Evolutionary conservation across 2,329 filamentous ascomycete genomes (phyloP), one percentile per base, ranked within the genome.

Genomic region (Colletotrichum musae): DNA sequence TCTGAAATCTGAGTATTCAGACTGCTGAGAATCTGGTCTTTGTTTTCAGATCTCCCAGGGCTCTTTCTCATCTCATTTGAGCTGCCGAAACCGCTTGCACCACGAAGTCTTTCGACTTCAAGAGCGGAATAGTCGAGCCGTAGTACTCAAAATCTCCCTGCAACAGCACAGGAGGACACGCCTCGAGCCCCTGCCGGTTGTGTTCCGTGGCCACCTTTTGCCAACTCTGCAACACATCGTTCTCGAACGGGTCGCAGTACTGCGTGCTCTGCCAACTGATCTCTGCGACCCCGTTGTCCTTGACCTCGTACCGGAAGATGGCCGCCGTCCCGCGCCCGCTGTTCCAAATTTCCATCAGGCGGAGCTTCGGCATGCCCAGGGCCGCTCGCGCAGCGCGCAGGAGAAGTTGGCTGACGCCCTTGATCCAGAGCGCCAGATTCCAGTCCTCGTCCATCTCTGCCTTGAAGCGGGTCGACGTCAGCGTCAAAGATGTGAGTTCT

Each of bases 291-390:
- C 9, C 6, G 28, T 21, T 4, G 6, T 61, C 58, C 6, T 1
- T 9, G 5, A 24, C n/a, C 16, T 53, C 18, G 16, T 47, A 59
- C 3, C 54, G n/a, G 21, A 59, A 64, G 1, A 47, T 3, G 24
- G 36, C 45, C 7, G 24, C 45, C 5, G 24, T 36, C 6, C 47
- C 54, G 16, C 10, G 13, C 3, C 54, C 32, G 4, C 45, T 15
- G 16, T 64, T 64, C 36, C 62, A 64, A 0, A 64, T 26, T 26
- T 64, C 54, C 54, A 59, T 58, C 10, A 53, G 7, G 7, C 26
- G 45, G 0, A 64, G 47, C 18, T 59, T 45, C 2, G 62, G 54
- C 47, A 64, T 64, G 13, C 7, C 7, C 24, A 12, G 5, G 3
- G 62, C 48, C 32, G 47, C 62, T 9, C 3, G 1, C 0, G 54